phyloP scores from a whole-genome alignment of 202 grass and related monocot species.

The Schoenoplectus triqueter region DNA sequence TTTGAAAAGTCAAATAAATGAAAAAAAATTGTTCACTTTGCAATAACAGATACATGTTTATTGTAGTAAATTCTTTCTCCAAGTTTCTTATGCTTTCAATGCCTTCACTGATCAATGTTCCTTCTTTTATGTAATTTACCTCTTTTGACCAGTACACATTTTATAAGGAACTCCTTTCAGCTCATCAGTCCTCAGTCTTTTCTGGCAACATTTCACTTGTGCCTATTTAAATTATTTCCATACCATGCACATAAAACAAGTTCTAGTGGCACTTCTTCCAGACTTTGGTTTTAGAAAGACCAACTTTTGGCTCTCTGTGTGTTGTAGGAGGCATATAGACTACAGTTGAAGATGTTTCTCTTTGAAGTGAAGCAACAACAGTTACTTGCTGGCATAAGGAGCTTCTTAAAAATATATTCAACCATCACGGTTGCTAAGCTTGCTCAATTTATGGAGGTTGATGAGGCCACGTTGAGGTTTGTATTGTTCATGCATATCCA shows the following conservation, averaged over 20 bases:
- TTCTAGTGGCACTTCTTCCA: background rate
- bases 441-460: conserved; percentile 93
- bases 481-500: conserved; percentile 25
- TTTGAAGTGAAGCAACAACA: conserved; percentile 99
- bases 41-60: background rate
- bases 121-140: background rate
- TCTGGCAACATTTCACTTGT: background rate
- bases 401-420: conserved; percentile 90
- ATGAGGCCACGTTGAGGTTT: conserved; percentile 85
- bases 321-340: conserved; percentile 89
- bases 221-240: background rate
- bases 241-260: background rate
- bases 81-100: background rate
- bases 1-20: background rate
- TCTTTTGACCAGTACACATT: background rate
- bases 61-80: background rate
- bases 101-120: background rate
- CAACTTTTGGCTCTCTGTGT: background rate
- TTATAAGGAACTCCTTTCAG: background rate
- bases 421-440: conserved; percentile 86
- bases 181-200: background rate
- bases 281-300: background rate
- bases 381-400: conserved; percentile 75
- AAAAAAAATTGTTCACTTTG: background rate
- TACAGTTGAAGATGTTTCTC: conserved; percentile 97